Percentiles rank a stretch among this genome's conserved stretches.
Evolutionary conservation across 352 stramenopile species (phyloP).

Genomic region (Globisporangium canariense): DNA sequence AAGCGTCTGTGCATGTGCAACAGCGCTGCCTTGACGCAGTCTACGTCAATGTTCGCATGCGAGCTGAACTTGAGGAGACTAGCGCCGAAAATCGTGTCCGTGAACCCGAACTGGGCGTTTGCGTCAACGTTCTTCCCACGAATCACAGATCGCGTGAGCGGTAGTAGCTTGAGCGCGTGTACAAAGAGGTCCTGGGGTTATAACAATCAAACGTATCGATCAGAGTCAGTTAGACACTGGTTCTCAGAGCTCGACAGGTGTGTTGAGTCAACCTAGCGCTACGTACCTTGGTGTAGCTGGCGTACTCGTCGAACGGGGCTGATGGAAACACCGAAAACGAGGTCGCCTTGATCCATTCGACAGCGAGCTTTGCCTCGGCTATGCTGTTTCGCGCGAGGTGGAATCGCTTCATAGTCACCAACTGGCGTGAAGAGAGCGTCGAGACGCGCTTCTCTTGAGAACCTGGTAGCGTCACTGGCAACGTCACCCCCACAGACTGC

Average conservation of each 20-base stretch:
- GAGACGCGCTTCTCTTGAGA: not conserved
- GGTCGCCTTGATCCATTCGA: not conserved
- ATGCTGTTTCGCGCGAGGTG: not conserved
- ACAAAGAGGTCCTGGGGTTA: slow-evolving; percentile 2
- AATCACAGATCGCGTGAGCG: slow-evolving; percentile 1
- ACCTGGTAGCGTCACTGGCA: slow-evolving; percentile 1
- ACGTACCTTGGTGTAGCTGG: slow-evolving; percentile 7
- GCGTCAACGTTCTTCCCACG: not conserved
- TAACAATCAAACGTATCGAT: not conserved
- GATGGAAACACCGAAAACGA: slow-evolving; percentile 5
- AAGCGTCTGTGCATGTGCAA: slow-evolving; percentile 7
- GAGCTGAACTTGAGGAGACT: slow-evolving; percentile 6
- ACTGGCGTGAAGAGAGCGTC: slow-evolving; percentile 4
- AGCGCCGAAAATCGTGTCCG: slow-evolving; percentile 2
- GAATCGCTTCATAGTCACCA: slow-evolving; percentile 8
- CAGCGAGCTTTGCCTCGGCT: not conserved
- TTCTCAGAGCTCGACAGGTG: not conserved
- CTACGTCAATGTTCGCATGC: slow-evolving; percentile 6
- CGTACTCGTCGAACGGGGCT: slow-evolving; percentile 9
- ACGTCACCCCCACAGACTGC: not conserved
- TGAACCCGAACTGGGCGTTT: slow-evolving; percentile 2
- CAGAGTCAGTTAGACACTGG: not conserved
- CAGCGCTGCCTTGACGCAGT: slow-evolving; percentile 11
- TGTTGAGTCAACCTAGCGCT: not conserved
- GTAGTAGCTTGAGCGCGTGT: slow-evolving; percentile 5